phyloP scores from a whole-genome alignment of 352 stramenopile species.

The Thalassiosira hispida region DNA sequence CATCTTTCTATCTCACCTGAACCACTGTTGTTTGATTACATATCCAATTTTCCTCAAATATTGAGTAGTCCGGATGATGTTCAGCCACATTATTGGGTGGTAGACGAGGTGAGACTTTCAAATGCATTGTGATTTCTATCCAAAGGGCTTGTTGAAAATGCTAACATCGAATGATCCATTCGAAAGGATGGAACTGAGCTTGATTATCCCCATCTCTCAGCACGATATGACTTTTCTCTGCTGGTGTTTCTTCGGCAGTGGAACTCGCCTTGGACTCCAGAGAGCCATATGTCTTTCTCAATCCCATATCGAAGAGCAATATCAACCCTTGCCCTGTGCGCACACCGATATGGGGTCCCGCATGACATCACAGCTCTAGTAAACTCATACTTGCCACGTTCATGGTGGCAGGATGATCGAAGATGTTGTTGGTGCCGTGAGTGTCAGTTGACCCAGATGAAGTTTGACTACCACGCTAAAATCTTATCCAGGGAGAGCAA shows the following conservation, averaged over 20 bases:
- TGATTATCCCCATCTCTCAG: slow-evolving; percentile 33
- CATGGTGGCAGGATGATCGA: slow-evolving; percentile 59
- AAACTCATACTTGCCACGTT: slow-evolving; percentile 53
- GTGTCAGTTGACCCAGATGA: slow-evolving; percentile 44
- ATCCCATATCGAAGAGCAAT: slow-evolving; percentile 43
- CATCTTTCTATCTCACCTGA: slow-evolving; percentile 47
- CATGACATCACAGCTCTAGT: slow-evolving; percentile 50
- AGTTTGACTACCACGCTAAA: slow-evolving; percentile 25
- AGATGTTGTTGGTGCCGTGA: slow-evolving; percentile 50
- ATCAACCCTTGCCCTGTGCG: slow-evolving; percentile 49
- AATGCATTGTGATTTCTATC: not conserved
- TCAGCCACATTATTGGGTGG: slow-evolving; percentile 35
- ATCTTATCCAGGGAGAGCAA: slow-evolving; percentile 31
- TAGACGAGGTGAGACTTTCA: slow-evolving; percentile 48
- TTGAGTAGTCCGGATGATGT: slow-evolving; percentile 18
- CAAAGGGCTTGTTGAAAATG: slow-evolving; percentile 2
- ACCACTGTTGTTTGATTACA: slow-evolving; percentile 44
- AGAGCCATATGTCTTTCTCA: slow-evolving; percentile 56
- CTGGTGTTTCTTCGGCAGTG: slow-evolving; percentile 54
- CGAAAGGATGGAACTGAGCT: slow-evolving; percentile 38
- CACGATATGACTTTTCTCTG: slow-evolving; percentile 65
- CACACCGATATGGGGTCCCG: slow-evolving; percentile 51
- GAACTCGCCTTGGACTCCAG: slow-evolving; percentile 57
- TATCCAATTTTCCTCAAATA: slow-evolving; percentile 42
- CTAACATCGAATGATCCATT: not conserved